Evolutionary conservation across 2,329 filamentous ascomycete genomes (phyloP), one percentile per base, ranked within the genome.

Genomic region (Dendryphion nanum): DNA sequence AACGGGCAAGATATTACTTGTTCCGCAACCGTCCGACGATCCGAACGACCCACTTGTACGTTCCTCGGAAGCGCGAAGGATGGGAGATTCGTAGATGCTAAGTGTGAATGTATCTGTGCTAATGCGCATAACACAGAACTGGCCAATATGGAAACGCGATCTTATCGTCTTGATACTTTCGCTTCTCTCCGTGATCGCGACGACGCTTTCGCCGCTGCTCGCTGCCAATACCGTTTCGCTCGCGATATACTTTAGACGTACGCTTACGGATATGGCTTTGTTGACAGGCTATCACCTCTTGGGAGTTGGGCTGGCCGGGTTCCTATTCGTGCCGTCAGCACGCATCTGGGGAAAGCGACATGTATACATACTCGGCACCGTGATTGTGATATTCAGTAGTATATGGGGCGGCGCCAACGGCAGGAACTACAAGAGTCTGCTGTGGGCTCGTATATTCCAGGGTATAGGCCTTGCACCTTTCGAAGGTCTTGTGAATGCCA

Each of bases 281-380:
- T 70, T 95, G 28, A 96, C 90, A 0, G 90, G 89, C 37, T 95
- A 90, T 65, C 90, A 89, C 63, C 76, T 96, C 15, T 78, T 90
- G 18, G 91, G 89, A 15, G 86, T 89, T 3, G 89, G 88, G 8
- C 72, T 89, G 12, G 85, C 85, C 1, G 89, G 87, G 35, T 81
- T 93, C 63, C 75, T 96, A 48, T 90, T 90, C 66, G 89, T 96
- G 3, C 87, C 91, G 0, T 87, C 85, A 1, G 89, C 87, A 15
- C 81, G 90, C 40, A 84, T 96, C 47, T 96, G 88, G 86, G 91
- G 91, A 26, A 96, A 95, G 67, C 78, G 90, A 28, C 91, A 96
- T 70, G 70, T 89, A 13, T 96, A 95, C 63, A 68, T 96, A 18
- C 53, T 94, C 2, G 89, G 89, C 6, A 82, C 83, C 31, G 48